Evolutionary conservation across 139 green algal species (phyloP).

Genomic region (Chloropicon primus): DNA sequence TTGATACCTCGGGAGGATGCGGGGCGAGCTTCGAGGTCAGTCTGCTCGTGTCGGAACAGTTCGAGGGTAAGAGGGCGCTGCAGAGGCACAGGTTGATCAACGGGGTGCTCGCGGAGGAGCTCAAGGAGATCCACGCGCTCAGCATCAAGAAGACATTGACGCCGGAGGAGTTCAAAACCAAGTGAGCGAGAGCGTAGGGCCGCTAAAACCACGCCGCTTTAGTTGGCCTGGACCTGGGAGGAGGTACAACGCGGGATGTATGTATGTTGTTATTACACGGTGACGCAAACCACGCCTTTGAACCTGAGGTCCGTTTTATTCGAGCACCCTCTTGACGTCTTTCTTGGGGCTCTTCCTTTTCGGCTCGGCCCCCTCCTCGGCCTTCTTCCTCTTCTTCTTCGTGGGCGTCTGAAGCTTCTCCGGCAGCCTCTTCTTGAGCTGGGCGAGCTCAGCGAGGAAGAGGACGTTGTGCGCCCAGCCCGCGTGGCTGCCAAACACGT

Average conservation of each 20-base stretch:
- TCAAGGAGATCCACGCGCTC: conserved; percentile 8
- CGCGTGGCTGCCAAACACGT: conserved; percentile 62
- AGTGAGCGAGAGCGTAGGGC: background rate
- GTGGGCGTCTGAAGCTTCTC: background rate
- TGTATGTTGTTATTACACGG: no score
- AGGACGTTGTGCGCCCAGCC: conserved; percentile 86
- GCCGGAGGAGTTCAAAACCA: background rate
- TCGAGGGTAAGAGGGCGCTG: conserved; percentile 55
- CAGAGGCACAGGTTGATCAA: conserved; percentile 55
- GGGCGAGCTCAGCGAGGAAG: conserved; percentile 73
- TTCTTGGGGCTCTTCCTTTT: background rate
- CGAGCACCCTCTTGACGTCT: background rate
- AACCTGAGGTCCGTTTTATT: no score
- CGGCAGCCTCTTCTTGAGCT: conserved; percentile 23
- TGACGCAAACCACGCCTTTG: no score
- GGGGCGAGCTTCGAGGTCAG: conserved; percentile 54
- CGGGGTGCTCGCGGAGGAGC: conserved; percentile 25
- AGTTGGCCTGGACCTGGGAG: no score
- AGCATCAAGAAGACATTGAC: conserved; percentile 7
- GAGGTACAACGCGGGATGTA: no score
- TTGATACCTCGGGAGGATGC: conserved; percentile 19
- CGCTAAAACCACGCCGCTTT: no score
- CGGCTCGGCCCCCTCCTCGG: no score
- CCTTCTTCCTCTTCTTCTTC: background rate
- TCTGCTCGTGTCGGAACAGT: conserved; percentile 35